Conservation (phyloP, 106 monocot species). For the Narthecium ossifragum region DNA sequence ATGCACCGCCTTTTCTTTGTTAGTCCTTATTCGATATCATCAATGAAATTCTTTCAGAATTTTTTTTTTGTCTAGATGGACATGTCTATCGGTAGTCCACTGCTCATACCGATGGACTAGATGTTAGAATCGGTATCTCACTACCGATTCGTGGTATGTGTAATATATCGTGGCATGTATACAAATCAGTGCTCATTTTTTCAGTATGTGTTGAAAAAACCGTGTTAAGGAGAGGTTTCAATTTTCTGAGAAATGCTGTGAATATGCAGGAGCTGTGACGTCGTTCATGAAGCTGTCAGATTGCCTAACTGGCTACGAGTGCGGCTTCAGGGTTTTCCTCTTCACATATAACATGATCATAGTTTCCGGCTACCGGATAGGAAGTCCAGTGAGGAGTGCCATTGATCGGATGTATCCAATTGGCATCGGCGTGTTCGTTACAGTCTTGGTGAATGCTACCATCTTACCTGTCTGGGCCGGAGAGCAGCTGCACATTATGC, state of each 20-base stretch:
- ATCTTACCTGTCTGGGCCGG: conserved; percentile 76
- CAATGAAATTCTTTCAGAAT: no score
- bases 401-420: conserved; percentile 60
- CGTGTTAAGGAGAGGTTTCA: no score
- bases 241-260: no score
- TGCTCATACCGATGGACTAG: no score
- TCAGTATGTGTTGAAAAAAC: no score
- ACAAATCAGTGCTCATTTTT: no score
- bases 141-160: no score
- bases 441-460: conserved; percentile 57
- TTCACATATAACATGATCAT: conserved; percentile 77
- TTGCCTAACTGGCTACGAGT: conserved; percentile 56
- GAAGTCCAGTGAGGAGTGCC: conserved; percentile 44
- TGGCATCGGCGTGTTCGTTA: conserved; percentile 54
- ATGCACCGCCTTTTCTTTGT: no score
- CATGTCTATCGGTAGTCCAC: no score
- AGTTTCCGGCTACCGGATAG: conserved; percentile 62
- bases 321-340: conserved; percentile 71
- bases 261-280: conserved; percentile 55
- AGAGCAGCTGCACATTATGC: conserved; percentile 69
- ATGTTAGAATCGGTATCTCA: no score
- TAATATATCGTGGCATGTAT: not conserved
- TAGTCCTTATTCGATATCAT: not conserved
- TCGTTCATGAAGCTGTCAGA: conserved; percentile 81
- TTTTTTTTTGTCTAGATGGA: no score